Conservation (phyloP, 1,139 yeast genomes). For the Arxiozyma bovina region DNA sequence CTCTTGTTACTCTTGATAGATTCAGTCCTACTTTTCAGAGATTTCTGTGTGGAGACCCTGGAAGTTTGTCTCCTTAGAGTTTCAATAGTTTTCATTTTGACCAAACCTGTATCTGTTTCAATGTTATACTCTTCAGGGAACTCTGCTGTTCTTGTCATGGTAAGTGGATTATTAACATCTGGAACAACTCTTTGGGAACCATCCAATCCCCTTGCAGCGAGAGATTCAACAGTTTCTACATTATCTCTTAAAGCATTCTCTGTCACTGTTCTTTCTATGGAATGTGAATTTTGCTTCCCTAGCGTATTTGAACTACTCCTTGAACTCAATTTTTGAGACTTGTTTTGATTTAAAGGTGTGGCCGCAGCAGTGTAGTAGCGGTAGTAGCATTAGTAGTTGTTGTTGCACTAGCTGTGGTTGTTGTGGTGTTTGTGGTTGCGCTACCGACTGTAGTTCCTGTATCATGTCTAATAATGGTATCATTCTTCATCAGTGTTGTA, state of each 20-base stretch:
- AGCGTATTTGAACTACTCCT: constrained; percentile 15
- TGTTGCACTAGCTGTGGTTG: not conserved
- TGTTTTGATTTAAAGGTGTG: not conserved
- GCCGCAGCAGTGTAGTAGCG: not conserved
- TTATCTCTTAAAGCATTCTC: constrained; percentile 18
- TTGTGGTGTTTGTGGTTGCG: not conserved
- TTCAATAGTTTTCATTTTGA: constrained; percentile 30
- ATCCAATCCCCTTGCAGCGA: constrained; percentile 19
- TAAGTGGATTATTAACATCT: constrained; percentile 24
- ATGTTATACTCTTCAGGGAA: constrained; percentile 76
- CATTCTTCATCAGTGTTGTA: constrained; percentile 5
- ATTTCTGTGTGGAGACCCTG: constrained; percentile 6
- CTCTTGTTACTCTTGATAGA: constrained; percentile 2
- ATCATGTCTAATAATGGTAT: not conserved
- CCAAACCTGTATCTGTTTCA: constrained; percentile 73
- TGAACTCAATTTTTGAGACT: constrained; percentile 9
- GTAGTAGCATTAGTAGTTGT: not conserved
- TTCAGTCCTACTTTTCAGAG: constrained; percentile 6
- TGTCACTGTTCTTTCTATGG: constrained; percentile 19
- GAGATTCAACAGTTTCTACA: constrained; percentile 23
- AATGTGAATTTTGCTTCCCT: constrained; percentile 13
- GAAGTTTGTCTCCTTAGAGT: constrained; percentile 18
- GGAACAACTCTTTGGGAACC: constrained; percentile 14
- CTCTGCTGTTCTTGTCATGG: constrained; percentile 19
- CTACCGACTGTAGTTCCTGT: not conserved